A percentile compares a stretch with the other conserved stretches of the same genome.
Evolutionary conservation across 2,329 filamentous ascomycete species (phyloP).

Genomic region (Trichoderma afroharzianum): DNA sequence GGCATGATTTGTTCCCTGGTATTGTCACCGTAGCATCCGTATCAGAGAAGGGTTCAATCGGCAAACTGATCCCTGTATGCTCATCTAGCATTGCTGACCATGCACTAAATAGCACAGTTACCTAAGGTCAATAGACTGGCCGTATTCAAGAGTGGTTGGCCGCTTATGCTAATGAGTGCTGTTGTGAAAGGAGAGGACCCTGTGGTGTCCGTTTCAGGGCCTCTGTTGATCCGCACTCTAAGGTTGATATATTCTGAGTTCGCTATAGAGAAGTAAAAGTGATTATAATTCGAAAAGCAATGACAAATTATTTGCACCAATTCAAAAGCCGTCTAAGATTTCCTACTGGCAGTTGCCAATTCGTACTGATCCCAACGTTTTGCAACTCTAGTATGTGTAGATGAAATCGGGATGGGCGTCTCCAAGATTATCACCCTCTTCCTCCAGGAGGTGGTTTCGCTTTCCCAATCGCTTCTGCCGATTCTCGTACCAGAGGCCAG

Average conservation of each 20-base stretch:
- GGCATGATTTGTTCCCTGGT: not conserved
- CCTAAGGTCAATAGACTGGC: not conserved
- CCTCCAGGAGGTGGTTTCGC: not conserved
- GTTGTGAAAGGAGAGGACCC: not conserved
- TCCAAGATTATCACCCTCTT: slow-evolving; percentile 11
- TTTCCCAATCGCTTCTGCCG: slow-evolving; percentile 1
- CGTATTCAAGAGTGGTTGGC: not conserved
- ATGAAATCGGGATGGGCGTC: slow-evolving; percentile 9
- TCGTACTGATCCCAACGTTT: not conserved
- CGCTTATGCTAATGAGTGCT: not conserved
- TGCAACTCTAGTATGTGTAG: not conserved
- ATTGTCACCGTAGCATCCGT: not conserved
- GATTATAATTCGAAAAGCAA: not conserved
- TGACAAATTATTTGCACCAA: not conserved
- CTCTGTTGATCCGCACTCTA: not conserved
- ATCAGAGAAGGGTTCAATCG: not conserved
- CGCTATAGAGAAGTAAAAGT: not conserved
- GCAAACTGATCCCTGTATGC: not conserved
- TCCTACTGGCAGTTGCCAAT: not conserved
- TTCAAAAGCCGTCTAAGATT: not conserved
- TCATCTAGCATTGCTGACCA: not conserved
- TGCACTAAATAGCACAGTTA: not conserved
- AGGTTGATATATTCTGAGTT: not conserved
- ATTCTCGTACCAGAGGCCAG: slow-evolving; percentile 8
- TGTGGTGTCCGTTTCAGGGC: not conserved